phyloP scores from a whole-genome alignment of 75 land plant species.

The Ceratopteris richardii region DNA sequence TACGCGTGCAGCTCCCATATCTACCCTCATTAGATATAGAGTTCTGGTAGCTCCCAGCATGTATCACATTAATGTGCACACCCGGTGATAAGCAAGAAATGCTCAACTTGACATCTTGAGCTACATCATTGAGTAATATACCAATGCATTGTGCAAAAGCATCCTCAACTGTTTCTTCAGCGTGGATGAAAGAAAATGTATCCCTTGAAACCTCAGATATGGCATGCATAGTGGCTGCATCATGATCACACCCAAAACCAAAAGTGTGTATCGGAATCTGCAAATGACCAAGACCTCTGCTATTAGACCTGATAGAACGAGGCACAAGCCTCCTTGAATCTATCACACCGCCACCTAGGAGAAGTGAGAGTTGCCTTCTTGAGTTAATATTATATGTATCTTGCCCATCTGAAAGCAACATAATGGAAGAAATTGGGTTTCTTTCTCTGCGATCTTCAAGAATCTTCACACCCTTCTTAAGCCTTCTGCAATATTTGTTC shows the following conservation, averaged over 20 bases:
- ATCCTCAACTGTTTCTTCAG: slow-evolving; percentile 32
- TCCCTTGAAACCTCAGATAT: slow-evolving; percentile 27
- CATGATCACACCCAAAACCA: slow-evolving; percentile 40
- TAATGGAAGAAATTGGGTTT: slow-evolving; percentile 67
- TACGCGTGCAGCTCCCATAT: too few species aligned
- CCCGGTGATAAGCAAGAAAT: slow-evolving; percentile 18
- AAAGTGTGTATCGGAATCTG: slow-evolving; percentile 48
- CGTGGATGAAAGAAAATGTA: slow-evolving; percentile 33
- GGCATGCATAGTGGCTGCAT: slow-evolving; percentile 37
- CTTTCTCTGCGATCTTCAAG: slow-evolving; percentile 47
- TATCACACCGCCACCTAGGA: background rate
- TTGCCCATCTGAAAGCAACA: slow-evolving; percentile 62
- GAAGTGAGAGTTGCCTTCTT: background rate
- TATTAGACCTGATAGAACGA: slow-evolving; percentile 4
- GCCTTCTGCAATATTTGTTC: slow-evolving; percentile 81
- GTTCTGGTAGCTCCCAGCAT: slow-evolving; percentile 26
- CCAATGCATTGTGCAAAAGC: slow-evolving; percentile 55
- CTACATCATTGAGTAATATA: slow-evolving; percentile 50
- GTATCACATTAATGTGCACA: slow-evolving; percentile 20
- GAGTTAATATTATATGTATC: slow-evolving; percentile 9
- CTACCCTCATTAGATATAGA: slow-evolving; percentile 5
- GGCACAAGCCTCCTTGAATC: slow-evolving; percentile 7
- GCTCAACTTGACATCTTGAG: slow-evolving; percentile 26
- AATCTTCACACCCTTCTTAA: slow-evolving; percentile 68
- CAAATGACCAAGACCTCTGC: slow-evolving; percentile 15